Percentiles rank a stretch among this genome's conserved stretches.
Conservation (phyloP, 2,329 filamentous ascomycete genomes). For the Ophiostoma triangulosporum region DNA sequence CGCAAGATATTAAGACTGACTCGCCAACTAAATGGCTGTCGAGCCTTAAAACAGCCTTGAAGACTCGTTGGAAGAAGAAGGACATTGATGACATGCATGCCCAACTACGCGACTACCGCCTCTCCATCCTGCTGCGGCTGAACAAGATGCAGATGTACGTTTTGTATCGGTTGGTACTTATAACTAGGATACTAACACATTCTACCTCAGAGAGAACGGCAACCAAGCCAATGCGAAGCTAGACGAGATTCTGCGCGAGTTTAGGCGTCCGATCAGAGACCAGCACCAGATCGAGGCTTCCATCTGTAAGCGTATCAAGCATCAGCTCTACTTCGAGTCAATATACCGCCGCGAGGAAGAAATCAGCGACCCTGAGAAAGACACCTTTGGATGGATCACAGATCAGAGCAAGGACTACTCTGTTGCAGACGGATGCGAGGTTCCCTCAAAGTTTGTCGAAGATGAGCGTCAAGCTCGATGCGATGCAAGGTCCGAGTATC, state of each 20-base stretch:
- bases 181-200: not conserved
- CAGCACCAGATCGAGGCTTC: not conserved
- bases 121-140: not conserved
- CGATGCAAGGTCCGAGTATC: not conserved
- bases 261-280: not conserved
- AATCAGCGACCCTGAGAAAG: not conserved
- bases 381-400: not conserved
- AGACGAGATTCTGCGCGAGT: not conserved
- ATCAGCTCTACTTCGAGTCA: not conserved
- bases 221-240: not conserved
- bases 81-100: not conserved
- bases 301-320: not conserved
- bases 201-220: not conserved
- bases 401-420: not conserved
- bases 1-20: not conserved
- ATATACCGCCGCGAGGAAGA: not conserved
- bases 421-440: not conserved
- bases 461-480: not conserved
- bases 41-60: not conserved
- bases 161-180: not conserved
- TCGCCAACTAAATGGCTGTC: not conserved
- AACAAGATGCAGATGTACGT: not conserved
- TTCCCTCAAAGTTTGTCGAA: not conserved
- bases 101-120: not conserved
- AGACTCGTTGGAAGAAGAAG: not conserved